phyloP scores from a whole-genome alignment of 23 red algal species.

The Gracilaria caudata region DNA sequence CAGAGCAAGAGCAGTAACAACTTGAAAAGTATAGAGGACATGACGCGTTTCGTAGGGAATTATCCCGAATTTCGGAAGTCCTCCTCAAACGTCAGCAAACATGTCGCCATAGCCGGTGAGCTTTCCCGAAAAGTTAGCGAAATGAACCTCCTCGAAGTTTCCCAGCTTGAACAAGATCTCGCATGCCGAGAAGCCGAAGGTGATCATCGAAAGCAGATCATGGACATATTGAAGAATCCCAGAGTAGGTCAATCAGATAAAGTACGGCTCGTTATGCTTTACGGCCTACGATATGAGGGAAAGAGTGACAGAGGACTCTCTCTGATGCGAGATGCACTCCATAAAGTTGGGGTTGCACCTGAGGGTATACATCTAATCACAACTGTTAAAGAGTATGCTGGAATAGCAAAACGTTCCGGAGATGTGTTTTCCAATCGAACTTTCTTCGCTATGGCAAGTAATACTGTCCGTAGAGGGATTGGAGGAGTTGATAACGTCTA shows the following conservation, averaged over 20 bases:
- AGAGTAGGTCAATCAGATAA: slow-evolving; percentile 69
- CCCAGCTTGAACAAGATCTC: slow-evolving; percentile 96
- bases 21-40: slow-evolving; percentile 79
- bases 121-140: slow-evolving; percentile 82
- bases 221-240: slow-evolving; percentile 57
- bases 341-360: slow-evolving; percentile 25
- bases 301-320: slow-evolving; percentile 49
- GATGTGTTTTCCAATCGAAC: slow-evolving; percentile 94
- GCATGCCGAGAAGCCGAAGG: slow-evolving; percentile 83
- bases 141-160: slow-evolving; percentile 78
- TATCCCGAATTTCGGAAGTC: slow-evolving; percentile 92
- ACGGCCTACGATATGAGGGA: slow-evolving; percentile 85
- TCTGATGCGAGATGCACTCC: slow-evolving; percentile 58
- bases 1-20: slow-evolving; percentile 59
- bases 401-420: slow-evolving; percentile 66
- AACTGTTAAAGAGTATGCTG: slow-evolving; percentile 74
- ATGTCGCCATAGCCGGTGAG: slow-evolving; percentile 86
- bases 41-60: slow-evolving; percentile 87
- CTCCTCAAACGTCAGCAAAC: slow-evolving; percentile 88
- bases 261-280: slow-evolving; percentile 81
- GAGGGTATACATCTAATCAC: slow-evolving; percentile 59
- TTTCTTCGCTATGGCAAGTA: slow-evolving; percentile 89
- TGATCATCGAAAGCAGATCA: slow-evolving; percentile 88
- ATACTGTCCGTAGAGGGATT: slow-evolving; percentile 88
- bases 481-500: slow-evolving; percentile 93